phyloP scores from a whole-genome alignment of 192 early-diverging fungal genomes.

The Podila verticillata region DNA sequence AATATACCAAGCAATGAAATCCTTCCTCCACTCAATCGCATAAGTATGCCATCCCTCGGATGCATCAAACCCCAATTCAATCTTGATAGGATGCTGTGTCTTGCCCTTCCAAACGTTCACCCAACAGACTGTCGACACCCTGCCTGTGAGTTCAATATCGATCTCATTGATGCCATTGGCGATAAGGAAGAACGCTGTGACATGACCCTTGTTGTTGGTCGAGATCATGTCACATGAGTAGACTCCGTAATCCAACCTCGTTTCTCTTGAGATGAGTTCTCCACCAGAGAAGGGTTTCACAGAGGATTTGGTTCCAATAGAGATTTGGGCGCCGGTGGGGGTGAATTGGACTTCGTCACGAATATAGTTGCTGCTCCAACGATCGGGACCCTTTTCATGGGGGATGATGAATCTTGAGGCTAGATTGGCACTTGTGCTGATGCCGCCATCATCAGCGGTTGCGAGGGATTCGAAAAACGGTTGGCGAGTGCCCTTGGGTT shows the following conservation, averaged over 20 bases:
- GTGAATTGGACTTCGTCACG: conserved; percentile 26
- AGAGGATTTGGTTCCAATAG: conserved; percentile 28
- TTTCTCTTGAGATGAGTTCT: conserved; percentile 4
- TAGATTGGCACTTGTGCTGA: too few relatives aligned
- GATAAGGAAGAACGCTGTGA: conserved; percentile 44
- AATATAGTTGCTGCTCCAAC: conserved; percentile 40
- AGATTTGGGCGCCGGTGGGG: conserved; percentile 9
- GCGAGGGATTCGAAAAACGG: too few relatives aligned
- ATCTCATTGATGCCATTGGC: conserved; percentile 34
- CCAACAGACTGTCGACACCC: conserved; percentile 28
- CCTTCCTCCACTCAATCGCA: conserved; percentile 28
- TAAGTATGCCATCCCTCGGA: conserved; percentile 34
- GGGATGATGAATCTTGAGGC: conserved; percentile 23
- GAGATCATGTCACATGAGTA: conserved; percentile 46
- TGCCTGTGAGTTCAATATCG: conserved; percentile 41
- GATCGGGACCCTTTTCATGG: conserved; percentile 29
- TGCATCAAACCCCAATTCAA: conserved; percentile 27
- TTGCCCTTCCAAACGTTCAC: conserved; percentile 37
- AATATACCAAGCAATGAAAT: conserved; percentile 30
- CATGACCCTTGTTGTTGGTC: conserved; percentile 29
- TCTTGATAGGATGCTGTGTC: conserved; percentile 27
- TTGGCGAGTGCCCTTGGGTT: too few relatives aligned
- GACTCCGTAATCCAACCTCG: conserved; percentile 19
- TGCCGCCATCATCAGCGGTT: too few relatives aligned
- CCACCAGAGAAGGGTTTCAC: background rate